Conservation (phyloP, 306 rosid genomes). For the Crotalaria pallida region DNA sequence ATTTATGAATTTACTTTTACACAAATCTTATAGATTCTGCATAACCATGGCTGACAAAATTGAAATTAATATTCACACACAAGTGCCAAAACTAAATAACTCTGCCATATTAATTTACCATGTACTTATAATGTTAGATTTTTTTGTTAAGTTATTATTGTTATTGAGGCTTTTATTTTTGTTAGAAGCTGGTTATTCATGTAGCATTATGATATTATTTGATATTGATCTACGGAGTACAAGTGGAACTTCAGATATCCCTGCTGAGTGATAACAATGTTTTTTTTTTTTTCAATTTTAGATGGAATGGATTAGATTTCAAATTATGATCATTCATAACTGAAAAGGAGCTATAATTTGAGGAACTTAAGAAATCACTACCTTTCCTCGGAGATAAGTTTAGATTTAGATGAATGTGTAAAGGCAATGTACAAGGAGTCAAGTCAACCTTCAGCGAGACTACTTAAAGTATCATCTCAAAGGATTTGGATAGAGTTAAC, state of each 20-base stretch:
- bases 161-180: neutral
- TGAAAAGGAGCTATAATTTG: neutral
- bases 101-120: neutral
- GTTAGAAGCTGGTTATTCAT: neutral
- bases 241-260: neutral
- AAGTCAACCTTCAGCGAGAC: neutral
- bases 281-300: constrained; percentile 11
- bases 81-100: neutral
- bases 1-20: neutral
- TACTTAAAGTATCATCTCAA: neutral
- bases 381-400: neutral
- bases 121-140: neutral
- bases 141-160: neutral
- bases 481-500: neutral
- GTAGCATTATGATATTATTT: neutral
- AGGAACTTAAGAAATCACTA: neutral
- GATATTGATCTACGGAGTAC: neutral
- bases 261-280: neutral
- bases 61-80: neutral
- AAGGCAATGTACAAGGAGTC: neutral
- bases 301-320: neutral
- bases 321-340: neutral
- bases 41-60: neutral
- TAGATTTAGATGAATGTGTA: neutral
- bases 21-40: neutral